Percentiles rank a stretch among this genome's conserved stretches.
Conservation (phyloP, 129 eudicot species). For the Saposhnikovia divaricata region DNA sequence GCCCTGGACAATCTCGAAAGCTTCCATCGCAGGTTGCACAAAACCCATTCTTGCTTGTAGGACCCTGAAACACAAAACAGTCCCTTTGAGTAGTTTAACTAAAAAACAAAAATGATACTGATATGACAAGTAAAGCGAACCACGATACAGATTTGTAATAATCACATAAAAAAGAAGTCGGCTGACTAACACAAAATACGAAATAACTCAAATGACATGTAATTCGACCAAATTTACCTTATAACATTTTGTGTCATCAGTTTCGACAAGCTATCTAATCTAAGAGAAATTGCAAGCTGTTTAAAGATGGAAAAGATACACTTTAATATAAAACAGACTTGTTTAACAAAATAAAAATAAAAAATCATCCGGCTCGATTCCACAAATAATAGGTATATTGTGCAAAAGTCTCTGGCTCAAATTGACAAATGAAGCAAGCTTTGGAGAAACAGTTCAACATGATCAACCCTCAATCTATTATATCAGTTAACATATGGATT, state of each 20-base stretch:
- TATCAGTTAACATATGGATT: background rate
- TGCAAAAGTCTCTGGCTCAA: background rate
- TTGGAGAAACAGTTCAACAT: background rate
- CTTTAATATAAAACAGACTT: background rate
- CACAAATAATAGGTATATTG: background rate
- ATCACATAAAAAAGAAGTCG: background rate
- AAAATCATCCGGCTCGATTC: background rate
- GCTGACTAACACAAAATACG: background rate
- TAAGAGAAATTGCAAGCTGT: background rate
- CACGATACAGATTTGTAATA: background rate
- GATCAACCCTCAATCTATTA: background rate
- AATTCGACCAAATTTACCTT: background rate
- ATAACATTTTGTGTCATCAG: background rate
- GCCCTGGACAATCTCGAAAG: slow-evolving; percentile 76
- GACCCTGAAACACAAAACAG: slow-evolving; percentile 56
- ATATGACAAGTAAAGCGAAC: background rate
- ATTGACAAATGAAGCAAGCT: background rate
- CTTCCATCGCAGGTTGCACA: slow-evolving; percentile 70
- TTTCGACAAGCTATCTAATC: background rate
- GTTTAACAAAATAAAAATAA: background rate
- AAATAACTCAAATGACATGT: background rate
- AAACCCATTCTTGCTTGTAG: slow-evolving; percentile 55
- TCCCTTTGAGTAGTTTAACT: slow-evolving; percentile 4
- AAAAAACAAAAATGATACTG: background rate
- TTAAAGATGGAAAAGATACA: background rate